Evolutionary conservation across 495 filamentous ascomycete species (phyloP), one percentile per base, ranked within the genome.

Genomic region (Tuber microsphaerosporum): DNA sequence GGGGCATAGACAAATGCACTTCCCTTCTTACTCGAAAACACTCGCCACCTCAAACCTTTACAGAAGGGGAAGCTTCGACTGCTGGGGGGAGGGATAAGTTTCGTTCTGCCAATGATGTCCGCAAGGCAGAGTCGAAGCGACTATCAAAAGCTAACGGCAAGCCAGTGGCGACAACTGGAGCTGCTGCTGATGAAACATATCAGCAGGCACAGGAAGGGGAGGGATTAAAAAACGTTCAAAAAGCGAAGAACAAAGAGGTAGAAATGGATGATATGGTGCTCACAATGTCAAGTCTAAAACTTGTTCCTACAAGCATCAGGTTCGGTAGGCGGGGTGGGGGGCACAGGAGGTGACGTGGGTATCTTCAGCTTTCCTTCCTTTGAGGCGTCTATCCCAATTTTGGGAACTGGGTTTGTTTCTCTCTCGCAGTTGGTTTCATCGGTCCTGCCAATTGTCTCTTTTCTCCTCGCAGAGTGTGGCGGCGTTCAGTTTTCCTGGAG

Each of bases 231-330:
- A 72, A 42, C 41, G n/a, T 45, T 17, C 26, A 75, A 9, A 39
- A 77, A 19, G 73, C 76, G 34, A 74, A 80, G 71, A 79, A 80
- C 56, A 83, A 84, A 16, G 89, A 92, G 76, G 85, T 85, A 39
- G 90, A 90, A 37, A 90, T 97, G 83, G 89, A 91, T 34, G 88
- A 90, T 73, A 84, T 97, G 17, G 86, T 90, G n/a, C 87, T 87
- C 42, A 92, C 92, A 7, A 94, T 97, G 93, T 92, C 92, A 9
- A 87, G 91, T 0, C 84, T 97, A 51, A 91, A 90, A 70, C 94
- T 97, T 82, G 89, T 97, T 12, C 94, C 94, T 26, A 84, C 87
- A 20, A 94, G 90, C 80, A 87, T 97, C 41, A 86, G 89, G 31
- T 92, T 93, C 78, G 92, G 92, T 19, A 87, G 89, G 72, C 86